Evolutionary conservation across 2,329 filamentous ascomycete genomes (phyloP).

Genomic region (Emmonsia crescens): DNA sequence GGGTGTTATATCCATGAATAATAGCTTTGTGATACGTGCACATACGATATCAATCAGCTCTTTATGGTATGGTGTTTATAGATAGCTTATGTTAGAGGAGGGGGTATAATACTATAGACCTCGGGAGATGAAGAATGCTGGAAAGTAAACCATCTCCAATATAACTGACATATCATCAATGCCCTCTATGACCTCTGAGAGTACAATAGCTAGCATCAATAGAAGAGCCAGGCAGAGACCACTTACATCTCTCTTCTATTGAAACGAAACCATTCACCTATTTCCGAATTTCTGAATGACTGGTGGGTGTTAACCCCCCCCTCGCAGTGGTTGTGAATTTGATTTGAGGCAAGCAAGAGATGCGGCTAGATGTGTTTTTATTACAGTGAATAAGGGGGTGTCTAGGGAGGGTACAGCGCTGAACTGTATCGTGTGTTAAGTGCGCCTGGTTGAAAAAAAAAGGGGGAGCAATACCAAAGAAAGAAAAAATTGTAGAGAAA

Average conservation of each 20-base stretch:
- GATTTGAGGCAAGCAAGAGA: not conserved
- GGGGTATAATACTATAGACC: too few species aligned
- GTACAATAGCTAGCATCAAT: not conserved
- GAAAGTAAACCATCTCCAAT: too few species aligned
- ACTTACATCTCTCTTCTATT: not conserved
- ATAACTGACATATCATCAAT: not conserved
- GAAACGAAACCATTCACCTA: not conserved
- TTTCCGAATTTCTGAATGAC: not conserved
- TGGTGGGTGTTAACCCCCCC: not conserved
- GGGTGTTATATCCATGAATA: not conserved
- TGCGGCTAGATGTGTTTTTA: not conserved
- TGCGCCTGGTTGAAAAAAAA: not conserved
- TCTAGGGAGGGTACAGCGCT: not conserved
- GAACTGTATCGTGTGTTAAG: not conserved
- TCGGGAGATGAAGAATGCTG: too few species aligned
- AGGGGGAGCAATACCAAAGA: not conserved
- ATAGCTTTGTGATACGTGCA: not conserved
- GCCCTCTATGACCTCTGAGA: not conserved
- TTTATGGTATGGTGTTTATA: not conserved
- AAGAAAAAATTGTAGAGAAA: too few species aligned
- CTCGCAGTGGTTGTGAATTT: not conserved
- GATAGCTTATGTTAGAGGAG: not conserved
- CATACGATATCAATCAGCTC: not conserved
- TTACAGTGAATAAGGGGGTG: not conserved
- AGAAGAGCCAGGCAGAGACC: not conserved